Evolutionary conservation across 2,329 filamentous ascomycete species (phyloP).

Genomic region (Colletotrichum viniferum): DNA sequence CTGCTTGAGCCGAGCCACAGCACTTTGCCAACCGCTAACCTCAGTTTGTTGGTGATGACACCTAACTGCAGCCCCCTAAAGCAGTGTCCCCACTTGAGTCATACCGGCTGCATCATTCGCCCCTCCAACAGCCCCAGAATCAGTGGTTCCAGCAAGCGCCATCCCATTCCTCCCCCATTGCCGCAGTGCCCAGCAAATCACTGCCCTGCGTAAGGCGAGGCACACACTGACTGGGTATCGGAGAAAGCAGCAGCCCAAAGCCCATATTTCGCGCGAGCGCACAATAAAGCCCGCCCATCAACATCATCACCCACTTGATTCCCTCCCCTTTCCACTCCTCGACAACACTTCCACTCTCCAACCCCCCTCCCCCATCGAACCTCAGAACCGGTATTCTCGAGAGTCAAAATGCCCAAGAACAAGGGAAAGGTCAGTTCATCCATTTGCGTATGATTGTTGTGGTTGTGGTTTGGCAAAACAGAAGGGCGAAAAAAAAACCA

Average conservation of each 20-base stretch:
- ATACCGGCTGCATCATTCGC: conserved; percentile 14
- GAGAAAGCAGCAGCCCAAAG: neutral
- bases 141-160: neutral
- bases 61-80: neutral
- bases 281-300: conserved; percentile 18
- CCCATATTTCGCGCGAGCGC: conserved; percentile 3
- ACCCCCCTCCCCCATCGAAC: conserved; percentile 4
- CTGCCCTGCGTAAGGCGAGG: neutral
- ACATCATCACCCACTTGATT: conserved; percentile 3
- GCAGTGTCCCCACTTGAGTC: conserved; percentile 14
- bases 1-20: conserved; percentile 1
- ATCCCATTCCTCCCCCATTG: neutral
- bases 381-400: conserved; percentile 25
- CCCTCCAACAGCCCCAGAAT: neutral
- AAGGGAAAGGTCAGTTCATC: conserved; percentile 86
- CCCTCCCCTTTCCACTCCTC: neutral
- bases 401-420: conserved; percentile 88
- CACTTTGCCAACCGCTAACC: neutral
- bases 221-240: neutral
- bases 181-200: neutral
- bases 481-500: neutral
- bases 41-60: neutral
- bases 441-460: neutral
- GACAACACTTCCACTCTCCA: conserved; percentile 2
- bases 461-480: neutral